A percentile compares a stretch with the other conserved stretches of the same genome.
Evolutionary conservation across 1,139 yeast genomes (phyloP).

Genomic region (Geotrichum aggregatum): DNA sequence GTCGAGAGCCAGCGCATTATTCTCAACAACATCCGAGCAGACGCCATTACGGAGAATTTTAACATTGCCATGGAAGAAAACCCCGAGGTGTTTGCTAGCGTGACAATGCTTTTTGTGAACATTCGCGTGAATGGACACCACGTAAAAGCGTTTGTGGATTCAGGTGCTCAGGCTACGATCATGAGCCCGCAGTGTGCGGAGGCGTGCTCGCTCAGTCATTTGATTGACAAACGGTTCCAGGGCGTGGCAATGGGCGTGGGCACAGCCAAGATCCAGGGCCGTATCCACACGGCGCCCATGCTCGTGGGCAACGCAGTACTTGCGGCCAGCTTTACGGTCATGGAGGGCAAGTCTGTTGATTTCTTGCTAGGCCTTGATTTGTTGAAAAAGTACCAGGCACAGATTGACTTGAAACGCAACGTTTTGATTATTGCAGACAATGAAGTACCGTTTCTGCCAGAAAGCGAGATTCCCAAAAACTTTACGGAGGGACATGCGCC

Average conservation of each 20-base stretch:
- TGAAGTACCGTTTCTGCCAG: conserved; percentile 68
- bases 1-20: conserved; percentile 68
- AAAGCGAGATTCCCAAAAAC: conserved; percentile 58
- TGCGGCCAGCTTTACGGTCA: conserved; percentile 78
- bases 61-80: conserved; percentile 76
- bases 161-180: conserved; percentile 92
- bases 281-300: conserved; percentile 85
- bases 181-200: conserved; percentile 75
- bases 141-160: conserved; percentile 89
- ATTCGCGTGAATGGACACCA: conserved; percentile 73
- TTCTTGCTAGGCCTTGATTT: conserved; percentile 62
- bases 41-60: conserved; percentile 73
- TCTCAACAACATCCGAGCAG: conserved; percentile 63
- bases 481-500: conserved; percentile 25
- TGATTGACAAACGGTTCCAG: conserved; percentile 74
- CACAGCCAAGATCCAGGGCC: conserved; percentile 68
- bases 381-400: conserved; percentile 84
- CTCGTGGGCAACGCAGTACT: conserved; percentile 62
- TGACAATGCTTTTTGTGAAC: conserved; percentile 77
- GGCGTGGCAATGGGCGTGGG: conserved; percentile 94
- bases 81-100: conserved; percentile 83
- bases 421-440: conserved; percentile 67
- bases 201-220: conserved; percentile 60
- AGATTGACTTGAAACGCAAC: conserved; percentile 66
- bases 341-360: conserved; percentile 55